Evolutionary conservation across 2,329 filamentous ascomycete genomes (phyloP).

Genomic region (Sclerotinia subarctica): DNA sequence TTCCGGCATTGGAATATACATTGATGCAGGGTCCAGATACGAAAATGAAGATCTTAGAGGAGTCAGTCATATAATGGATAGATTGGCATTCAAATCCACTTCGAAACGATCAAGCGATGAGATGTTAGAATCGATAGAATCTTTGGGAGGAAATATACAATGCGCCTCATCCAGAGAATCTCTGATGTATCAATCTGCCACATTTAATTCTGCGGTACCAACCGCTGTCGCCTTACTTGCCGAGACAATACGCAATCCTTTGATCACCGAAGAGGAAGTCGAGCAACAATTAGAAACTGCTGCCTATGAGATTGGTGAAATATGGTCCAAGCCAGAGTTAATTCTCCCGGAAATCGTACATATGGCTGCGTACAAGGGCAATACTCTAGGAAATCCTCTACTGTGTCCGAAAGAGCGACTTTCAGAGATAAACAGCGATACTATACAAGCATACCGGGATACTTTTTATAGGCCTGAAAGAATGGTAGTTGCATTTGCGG

Average conservation of each 20-base stretch:
- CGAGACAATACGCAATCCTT: conserved; percentile 86
- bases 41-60: conserved; percentile 82
- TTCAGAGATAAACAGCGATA: conserved; percentile 65
- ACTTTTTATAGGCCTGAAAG: conserved; percentile 85
- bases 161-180: conserved; percentile 93
- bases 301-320: conserved; percentile 92
- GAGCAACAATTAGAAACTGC: conserved; percentile 84
- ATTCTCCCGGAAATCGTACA: conserved; percentile 94
- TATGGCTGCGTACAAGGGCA: conserved; percentile 92
- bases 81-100: conserved; percentile 91
- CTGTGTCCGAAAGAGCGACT: conserved; percentile 86
- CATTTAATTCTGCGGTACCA: conserved; percentile 90
- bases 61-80: conserved; percentile 93
- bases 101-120: conserved; percentile 68
- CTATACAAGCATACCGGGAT: conserved; percentile 75
- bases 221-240: conserved; percentile 80
- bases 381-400: conserved; percentile 90
- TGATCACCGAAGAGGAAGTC: conserved; percentile 84
- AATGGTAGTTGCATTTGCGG: conserved; percentile 93
- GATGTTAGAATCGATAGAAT: conserved; percentile 85
- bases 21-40: conserved; percentile 92
- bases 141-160: conserved; percentile 90
- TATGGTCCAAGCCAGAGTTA: conserved; percentile 95
- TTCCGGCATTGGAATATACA: conserved; percentile 89
- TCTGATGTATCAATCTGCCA: conserved; percentile 98